Conservation (phyloP, 768 basidiomycete genomes). For the Lactifluus piperatus region DNA sequence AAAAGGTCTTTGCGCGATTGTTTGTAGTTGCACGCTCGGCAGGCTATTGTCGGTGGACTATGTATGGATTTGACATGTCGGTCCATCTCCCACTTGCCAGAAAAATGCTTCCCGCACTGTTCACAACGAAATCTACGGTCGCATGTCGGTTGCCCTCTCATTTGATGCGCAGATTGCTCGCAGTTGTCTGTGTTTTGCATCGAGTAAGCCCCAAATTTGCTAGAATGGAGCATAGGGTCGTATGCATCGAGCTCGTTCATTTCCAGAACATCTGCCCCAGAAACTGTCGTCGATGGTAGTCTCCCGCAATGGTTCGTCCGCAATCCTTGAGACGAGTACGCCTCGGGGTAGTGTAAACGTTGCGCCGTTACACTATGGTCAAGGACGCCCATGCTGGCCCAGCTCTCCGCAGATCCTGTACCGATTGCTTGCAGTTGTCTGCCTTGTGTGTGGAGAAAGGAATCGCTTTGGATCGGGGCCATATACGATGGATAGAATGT, state of each 20-base stretch:
- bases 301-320: not conserved
- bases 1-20: constrained; percentile 15
- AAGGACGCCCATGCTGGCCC: not conserved
- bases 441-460: no score
- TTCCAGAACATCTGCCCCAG: not conserved
- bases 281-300: not conserved
- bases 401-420: no score
- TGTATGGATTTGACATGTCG: constrained; percentile 13
- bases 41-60: constrained; percentile 10
- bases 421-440: no score
- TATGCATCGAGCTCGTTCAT: not conserved
- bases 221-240: not conserved
- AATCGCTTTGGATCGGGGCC: not conserved
- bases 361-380: not conserved
- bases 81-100: constrained; percentile 13
- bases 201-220: not conserved
- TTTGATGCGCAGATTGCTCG: not conserved
- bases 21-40: constrained; percentile 11
- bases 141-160: not conserved
- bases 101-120: constrained; percentile 6
- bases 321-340: no score
- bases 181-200: not conserved
- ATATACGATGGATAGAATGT: not conserved
- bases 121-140: constrained; percentile 5
- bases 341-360: not conserved